phyloP scores from a whole-genome alignment of 352 stramenopile genomes.

The Synura sp. region DNA sequence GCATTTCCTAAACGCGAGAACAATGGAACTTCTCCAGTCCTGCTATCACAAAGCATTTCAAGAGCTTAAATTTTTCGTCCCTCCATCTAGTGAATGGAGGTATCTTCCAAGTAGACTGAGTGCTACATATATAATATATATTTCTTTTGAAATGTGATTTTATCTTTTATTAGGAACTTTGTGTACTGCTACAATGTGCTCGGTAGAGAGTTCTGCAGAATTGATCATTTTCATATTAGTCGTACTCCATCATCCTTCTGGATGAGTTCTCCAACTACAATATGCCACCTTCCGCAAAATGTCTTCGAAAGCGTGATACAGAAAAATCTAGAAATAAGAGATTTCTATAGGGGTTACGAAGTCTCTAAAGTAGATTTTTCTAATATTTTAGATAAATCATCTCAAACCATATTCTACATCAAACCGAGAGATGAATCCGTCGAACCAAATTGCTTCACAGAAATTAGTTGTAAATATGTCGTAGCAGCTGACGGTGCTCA shows the following conservation, averaged over 20 bases:
- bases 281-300: background rate
- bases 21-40: constrained; percentile 71
- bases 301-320: too few relatives aligned
- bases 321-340: too few relatives aligned
- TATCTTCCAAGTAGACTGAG: background rate
- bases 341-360: too few relatives aligned
- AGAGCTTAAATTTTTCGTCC: background rate
- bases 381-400: too few relatives aligned
- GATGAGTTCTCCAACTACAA: constrained; percentile 49
- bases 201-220: background rate
- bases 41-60: constrained; percentile 8
- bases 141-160: constrained; percentile 57
- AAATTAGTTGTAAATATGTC: constrained; percentile 59
- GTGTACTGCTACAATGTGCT: constrained; percentile 55
- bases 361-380: too few relatives aligned
- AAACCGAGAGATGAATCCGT: too few relatives aligned
- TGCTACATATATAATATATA: constrained; percentile 42
- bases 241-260: constrained; percentile 32
- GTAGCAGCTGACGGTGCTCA: constrained; percentile 74
- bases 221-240: constrained; percentile 42
- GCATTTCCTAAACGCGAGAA: constrained; percentile 76
- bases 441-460: too few relatives aligned
- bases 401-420: too few relatives aligned
- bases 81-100: constrained; percentile 43
- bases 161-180: constrained; percentile 65